Base-by-base conservation (phyloP, 2,329 filamentous ascomycete genomes). In the Fusarium nygamai region DNA sequence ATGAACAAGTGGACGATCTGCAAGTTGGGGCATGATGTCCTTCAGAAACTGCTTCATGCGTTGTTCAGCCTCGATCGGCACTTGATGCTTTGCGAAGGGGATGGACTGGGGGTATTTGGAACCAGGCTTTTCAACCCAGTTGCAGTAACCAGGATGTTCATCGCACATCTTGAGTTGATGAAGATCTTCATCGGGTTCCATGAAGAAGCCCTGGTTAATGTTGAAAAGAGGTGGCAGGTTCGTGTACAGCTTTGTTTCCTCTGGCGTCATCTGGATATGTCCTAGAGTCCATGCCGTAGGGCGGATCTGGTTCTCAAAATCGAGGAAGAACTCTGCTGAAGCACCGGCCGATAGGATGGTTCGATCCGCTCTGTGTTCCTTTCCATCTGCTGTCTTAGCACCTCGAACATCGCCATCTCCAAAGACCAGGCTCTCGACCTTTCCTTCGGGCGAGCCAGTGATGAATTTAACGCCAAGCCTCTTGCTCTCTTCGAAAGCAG, bases 271-370 rank as follows among this genome's bases (percentile, higher is more conserved):
- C 22, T 75, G 68, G 1, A 75, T 72, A 46, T 75, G 73, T 2
- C 72, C 72, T 0, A 75, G 27, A 0, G 72, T 74, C 73, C 72
- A 75, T 0, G 72, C 72, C 0, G 73, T 74, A 36, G 73, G 72
- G 0, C 73, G 69, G 19, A 75, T 63, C 31, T 75, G 72, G 20
- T 75, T 75, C n/a, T 74, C 73, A 41, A 75, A 74, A 11, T 75
- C 69, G 3, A 75, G 61, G 27, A 75, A 65, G 16, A 57, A 36
- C 17, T 69, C 56, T 11, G 65, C 71, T 17, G 69, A 74, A 8
- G 72, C 73, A 33, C 72, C 72, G 1, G 61, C 64, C 0, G 72
- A 57, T 2, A 75, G 27, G 10, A 75, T 64, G 0, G 62, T 69
- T 19, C 72, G 61, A 1, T 74, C 68, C 3, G 64, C 71, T 34